Base-by-base conservation (phyloP, 192 early-diverging fungal genomes). In the Rhizophagus sp. region DNA sequence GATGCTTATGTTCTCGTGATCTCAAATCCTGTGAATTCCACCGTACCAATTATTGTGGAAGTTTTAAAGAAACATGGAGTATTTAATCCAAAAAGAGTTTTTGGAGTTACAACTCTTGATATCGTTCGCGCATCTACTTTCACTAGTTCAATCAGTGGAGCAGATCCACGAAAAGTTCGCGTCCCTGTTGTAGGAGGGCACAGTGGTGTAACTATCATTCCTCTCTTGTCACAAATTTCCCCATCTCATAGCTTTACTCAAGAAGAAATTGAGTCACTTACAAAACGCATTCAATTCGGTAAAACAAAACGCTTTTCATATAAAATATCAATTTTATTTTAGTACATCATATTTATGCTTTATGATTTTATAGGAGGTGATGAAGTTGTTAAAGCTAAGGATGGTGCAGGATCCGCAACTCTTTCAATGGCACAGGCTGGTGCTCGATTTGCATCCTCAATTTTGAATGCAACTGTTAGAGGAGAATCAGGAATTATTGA, bases 351-450 rank as follows among this genome's bases (percentile, higher is more conserved):
- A 22, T 69, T 36, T 36, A 39, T 44, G 19, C 34, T 7, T 11
- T 39, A 41, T 70, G 34, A 0, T 39, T 39, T 47, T 1, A 76
- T 76, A 76, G 75, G 97, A 84, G 98, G 98, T 81, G 98, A 99
- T 83, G 98, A 99, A 85, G 98, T 99, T 75, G 98, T 99, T 84
- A 95, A 99, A 92, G 98, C 98, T 84, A 99, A 99, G 93, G 93
- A 96, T 88, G 97, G 97, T 76, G 90, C 92, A 27, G 96, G 95
- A 66, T 94, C 93, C 33, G 95, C 96, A 41, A 97, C 95, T 8
- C 89, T 97, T 49, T 96, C 95, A 67, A 96, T 96, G 96, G 95
- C 95, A 52, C 92, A 88, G 52, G 94, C 95, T 73, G 95, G 93
- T 50, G 96, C 96, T 22, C 93, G 97, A 72, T 98, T 99, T 88